A percentile compares a stretch with the other conserved stretches of the same genome.
These are phyloP conservation scores for Gossypium australe DNA, from an alignment of 345 rosid genomes.

Conservation along the genomic window DNA sequence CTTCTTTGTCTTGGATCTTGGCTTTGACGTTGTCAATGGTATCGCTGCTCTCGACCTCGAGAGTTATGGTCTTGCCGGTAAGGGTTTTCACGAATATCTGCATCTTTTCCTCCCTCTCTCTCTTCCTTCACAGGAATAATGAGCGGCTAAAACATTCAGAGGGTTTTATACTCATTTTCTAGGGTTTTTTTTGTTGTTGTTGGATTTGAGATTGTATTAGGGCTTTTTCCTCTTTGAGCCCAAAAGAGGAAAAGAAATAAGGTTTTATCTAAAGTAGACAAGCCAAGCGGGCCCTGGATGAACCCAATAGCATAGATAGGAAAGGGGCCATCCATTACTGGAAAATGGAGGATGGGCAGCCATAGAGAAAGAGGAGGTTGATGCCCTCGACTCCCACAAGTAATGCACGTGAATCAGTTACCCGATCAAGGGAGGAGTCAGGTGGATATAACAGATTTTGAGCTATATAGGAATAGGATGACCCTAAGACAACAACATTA, in stretches of 20 bases:
- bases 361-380: no score
- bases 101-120: slow-evolving; percentile 35
- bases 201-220: neutral
- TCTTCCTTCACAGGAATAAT: neutral
- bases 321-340: no score
- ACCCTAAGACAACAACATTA: no score
- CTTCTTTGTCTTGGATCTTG: slow-evolving; percentile 94
- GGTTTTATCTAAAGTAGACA: neutral
- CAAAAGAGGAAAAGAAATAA: neutral
- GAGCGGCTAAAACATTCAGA: neutral
- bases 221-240: neutral
- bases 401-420: no score
- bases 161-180: slow-evolving; percentile 9
- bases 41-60: slow-evolving; percentile 88
- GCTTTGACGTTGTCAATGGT: slow-evolving; percentile 90
- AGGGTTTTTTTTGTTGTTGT: slow-evolving; percentile 19
- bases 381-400: no score
- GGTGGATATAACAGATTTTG: no score
- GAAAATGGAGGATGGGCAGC: no score
- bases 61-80: slow-evolving; percentile 91
- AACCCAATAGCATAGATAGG: no score
- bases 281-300: no score
- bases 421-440: no score
- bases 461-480: no score
- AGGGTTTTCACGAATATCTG: slow-evolving; percentile 93